A percentile compares a stretch with the other conserved stretches of the same genome.
Evolutionary conservation across 352 stramenopile genomes (phyloP).

Genomic region (Phytophthora niederhauseri): DNA sequence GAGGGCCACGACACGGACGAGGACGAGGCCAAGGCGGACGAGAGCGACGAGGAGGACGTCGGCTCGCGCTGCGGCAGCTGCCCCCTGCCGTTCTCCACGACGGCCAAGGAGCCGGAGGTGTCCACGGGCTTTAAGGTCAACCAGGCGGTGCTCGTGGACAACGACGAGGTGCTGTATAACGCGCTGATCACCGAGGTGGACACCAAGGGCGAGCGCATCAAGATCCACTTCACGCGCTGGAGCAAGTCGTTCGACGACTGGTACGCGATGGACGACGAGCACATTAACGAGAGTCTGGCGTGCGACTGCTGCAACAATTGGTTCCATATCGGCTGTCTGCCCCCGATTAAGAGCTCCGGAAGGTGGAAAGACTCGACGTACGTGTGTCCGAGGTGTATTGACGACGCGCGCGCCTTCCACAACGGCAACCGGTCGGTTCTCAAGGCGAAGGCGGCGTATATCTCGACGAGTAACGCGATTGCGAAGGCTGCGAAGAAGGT

Average conservation of each 20-base stretch:
- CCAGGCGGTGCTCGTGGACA: constrained; percentile 85
- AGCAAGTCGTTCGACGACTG: constrained; percentile 90
- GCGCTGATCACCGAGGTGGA: constrained; percentile 87
- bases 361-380: constrained; percentile 89
- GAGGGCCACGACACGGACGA: constrained; percentile 59
- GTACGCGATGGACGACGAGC: constrained; percentile 91
- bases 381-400: constrained; percentile 81
- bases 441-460: constrained; percentile 52
- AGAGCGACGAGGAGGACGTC: constrained; percentile 52
- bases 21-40: constrained; percentile 42
- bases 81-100: constrained; percentile 55
- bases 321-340: constrained; percentile 89
- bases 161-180: constrained; percentile 89
- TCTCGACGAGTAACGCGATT: constrained; percentile 41
- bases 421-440: constrained; percentile 57
- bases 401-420: constrained; percentile 76
- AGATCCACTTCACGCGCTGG: constrained; percentile 89
- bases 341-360: constrained; percentile 84
- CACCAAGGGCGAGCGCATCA: constrained; percentile 68
- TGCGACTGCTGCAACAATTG: constrained; percentile 90
- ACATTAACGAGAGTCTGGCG: constrained; percentile 89
- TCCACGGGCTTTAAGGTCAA: constrained; percentile 71
- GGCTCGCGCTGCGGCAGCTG: constrained; percentile 75
- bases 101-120: constrained; percentile 29
- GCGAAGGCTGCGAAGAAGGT: constrained; percentile 29